phyloP scores from a whole-genome alignment of 1,139 yeast genomes.

The Suhomyces bokatorum region DNA sequence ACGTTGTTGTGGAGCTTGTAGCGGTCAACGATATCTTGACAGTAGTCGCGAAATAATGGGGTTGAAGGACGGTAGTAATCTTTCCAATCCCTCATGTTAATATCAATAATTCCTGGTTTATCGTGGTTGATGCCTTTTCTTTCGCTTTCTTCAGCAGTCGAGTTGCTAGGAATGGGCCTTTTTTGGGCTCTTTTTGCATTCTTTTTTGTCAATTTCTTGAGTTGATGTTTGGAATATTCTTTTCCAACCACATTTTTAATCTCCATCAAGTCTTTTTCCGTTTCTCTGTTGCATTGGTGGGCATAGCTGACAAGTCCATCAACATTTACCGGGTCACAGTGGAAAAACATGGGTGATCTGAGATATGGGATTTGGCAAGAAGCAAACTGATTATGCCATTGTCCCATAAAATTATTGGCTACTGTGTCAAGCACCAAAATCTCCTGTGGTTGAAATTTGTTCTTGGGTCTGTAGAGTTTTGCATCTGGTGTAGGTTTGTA shows the following conservation, averaged over 20 bases:
- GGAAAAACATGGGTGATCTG: conserved; percentile 54
- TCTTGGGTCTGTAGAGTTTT: conserved; percentile 17
- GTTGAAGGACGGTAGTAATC: conserved; percentile 52
- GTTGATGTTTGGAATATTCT: conserved; percentile 47
- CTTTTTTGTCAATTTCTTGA: conserved; percentile 32
- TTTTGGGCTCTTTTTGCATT: conserved; percentile 14
- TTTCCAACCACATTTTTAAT: conserved; percentile 49
- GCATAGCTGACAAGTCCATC: conserved; percentile 49
- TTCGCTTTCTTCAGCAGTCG: conserved; percentile 16
- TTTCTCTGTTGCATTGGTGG: conserved; percentile 30
- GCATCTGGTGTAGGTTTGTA: conserved; percentile 18
- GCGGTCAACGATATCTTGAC: conserved; percentile 35
- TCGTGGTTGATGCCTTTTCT: conserved; percentile 22
- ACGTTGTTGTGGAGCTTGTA: conserved; percentile 34
- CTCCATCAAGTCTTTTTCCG: conserved; percentile 36
- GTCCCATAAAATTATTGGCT: conserved; percentile 36
- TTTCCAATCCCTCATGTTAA: conserved; percentile 48
- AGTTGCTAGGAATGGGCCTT: conserved; percentile 2
- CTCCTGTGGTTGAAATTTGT: conserved; percentile 25
- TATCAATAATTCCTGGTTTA: conserved; percentile 36
- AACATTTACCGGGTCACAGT: conserved; percentile 47
- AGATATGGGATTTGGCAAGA: conserved; percentile 45
- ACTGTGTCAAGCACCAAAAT: conserved; percentile 36
- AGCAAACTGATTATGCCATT: conserved; percentile 48
- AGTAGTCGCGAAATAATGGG: conserved; percentile 40